Evolutionary conservation across 208 protist species (phyloP), one percentile per base, ranked within the genome.

Genomic region (Herpetomonas tarakana): DNA sequence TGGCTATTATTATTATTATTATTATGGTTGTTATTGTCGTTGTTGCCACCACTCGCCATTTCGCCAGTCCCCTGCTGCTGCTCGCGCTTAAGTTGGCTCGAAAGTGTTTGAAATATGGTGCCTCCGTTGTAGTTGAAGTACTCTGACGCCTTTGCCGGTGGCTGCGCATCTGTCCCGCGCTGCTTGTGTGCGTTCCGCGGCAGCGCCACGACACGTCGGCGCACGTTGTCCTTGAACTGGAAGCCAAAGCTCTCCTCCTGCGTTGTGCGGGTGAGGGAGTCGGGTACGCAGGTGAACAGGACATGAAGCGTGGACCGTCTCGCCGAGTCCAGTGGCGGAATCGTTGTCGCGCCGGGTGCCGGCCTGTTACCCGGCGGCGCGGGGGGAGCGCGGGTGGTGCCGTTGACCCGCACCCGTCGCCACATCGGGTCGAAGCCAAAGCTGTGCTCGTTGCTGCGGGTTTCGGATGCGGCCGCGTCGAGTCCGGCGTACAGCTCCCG

Each of bases 171-270:
- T 6, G 35, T 41, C 35, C 35, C 35, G 6, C 35, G 35, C 35
- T 41, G 35, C 35, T 41, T 41, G 35, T 41, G 35, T 41, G 6
- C 35, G 14, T 41, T 47, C 25, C 76, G 49, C 4, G 71, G 77
- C n/a, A 78, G 61, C 35, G 66, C 30, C 25, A 89, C 64, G 47
- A 73, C 74, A n/a, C 83, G 74, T 6, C 62, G 30, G 16, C 78
- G 68, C 27, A 86, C 54, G 50, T 89, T 84, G 60, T 89, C 83
- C 45, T 58, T 75, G 60, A 65, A 78, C 46, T 54, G 64, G 57
- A 82, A 89, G 3, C 61, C 68, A 26, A 67, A 69, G 31, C 54
- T 51, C 26, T 75, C 69, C 38, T 77, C 63, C 3, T 49, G 54
- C 52, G 45, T 51, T n/a, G 49, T 58, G 24, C 58, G 58, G n/a